Conservation (phyloP, 164 flowering plant genomes). For the Liriodendron chinense region DNA sequence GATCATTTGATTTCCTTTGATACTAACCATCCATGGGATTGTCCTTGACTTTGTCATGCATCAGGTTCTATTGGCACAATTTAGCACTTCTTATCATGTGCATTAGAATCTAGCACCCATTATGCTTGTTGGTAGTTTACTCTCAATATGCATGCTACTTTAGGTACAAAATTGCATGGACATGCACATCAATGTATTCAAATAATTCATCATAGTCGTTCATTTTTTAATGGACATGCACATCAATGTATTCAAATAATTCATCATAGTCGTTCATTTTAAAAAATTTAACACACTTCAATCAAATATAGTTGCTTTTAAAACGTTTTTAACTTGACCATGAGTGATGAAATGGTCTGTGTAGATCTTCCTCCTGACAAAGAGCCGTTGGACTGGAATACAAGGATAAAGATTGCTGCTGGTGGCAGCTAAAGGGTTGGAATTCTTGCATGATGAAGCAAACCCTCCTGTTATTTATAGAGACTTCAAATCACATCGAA, state of each 20-base stretch:
- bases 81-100: neutral
- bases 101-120: neutral
- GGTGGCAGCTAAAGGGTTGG: constrained; percentile 79
- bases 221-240: no score
- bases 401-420: constrained; percentile 72
- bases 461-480: constrained; percentile 68
- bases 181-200: neutral
- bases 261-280: no score
- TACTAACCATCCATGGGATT: no score
- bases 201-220: neutral
- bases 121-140: neutral
- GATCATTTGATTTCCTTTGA: no score
- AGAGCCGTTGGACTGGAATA: constrained; percentile 66
- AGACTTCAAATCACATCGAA: constrained; percentile 70
- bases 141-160: neutral
- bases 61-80: neutral
- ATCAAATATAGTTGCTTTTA: neutral
- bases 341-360: constrained; percentile 5
- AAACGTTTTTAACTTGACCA: no score
- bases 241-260: no score
- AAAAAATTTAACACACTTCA: neutral
- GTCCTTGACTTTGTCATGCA: no score
- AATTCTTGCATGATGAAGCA: constrained; percentile 58
- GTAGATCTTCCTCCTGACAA: constrained; percentile 40
- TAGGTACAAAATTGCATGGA: no score